These are phyloP conservation scores for Rhizopogon parksii DNA, from an alignment of 1,284 basidiomycete species.

Conservation along the genomic window DNA sequence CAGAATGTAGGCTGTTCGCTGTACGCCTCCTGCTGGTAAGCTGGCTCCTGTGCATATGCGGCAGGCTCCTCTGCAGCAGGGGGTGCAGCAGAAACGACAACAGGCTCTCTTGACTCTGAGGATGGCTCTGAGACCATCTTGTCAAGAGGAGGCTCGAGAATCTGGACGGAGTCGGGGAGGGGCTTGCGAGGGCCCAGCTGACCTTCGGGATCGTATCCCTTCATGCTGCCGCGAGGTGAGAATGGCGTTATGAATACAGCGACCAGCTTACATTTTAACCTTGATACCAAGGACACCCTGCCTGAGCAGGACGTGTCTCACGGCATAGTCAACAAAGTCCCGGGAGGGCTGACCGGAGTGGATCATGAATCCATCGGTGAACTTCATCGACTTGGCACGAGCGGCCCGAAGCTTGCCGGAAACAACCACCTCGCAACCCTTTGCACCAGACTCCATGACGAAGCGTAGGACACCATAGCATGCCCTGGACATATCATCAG, in stretches of 20 bases:
- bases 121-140: constrained; percentile 74
- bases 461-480: constrained; percentile 99
- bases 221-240: constrained; percentile 27
- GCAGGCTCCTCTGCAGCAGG: constrained; percentile 47
- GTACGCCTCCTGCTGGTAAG: constrained; percentile 30
- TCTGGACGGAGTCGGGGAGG: constrained; percentile 92
- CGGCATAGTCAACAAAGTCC: constrained; percentile 97
- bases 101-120: constrained; percentile 73
- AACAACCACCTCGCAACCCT: constrained; percentile 99
- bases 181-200: constrained; percentile 86
- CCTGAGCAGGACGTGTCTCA: constrained; percentile 96
- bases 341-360: constrained; percentile 98
- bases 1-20: constrained; percentile 46
- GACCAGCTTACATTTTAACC: constrained; percentile 86
- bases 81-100: constrained; percentile 41
- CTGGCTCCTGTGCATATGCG: constrained; percentile 32
- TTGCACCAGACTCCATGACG: constrained; percentile 99
- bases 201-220: constrained; percentile 86
- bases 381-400: constrained; percentile 99
- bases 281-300: constrained; percentile 99
- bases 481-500: constrained; percentile 50
- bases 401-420: constrained; percentile 99
- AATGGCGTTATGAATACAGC: neutral
- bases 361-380: constrained; percentile 99
- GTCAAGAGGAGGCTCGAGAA: constrained; percentile 79